A percentile compares a stretch with the other conserved stretches of the same genome.
phyloP scores from a whole-genome alignment of 768 basidiomycete genomes.

The Lactarius sanguifluus region DNA sequence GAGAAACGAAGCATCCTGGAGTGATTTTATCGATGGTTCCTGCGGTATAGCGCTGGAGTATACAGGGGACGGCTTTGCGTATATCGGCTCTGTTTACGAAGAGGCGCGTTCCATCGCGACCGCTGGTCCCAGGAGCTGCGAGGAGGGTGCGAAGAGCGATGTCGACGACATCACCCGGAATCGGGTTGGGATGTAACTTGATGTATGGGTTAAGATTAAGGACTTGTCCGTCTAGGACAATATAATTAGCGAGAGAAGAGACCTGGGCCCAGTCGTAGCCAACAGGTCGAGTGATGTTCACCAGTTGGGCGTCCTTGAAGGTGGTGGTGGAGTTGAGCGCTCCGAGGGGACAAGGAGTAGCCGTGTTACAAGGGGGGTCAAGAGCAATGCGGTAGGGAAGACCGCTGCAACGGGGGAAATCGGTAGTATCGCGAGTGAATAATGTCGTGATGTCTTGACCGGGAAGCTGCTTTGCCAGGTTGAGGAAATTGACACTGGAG shows the following conservation, averaged over 20 bases:
- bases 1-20: conserved; percentile 91
- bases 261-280: conserved; percentile 95
- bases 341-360: conserved; percentile 66
- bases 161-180: conserved; percentile 79
- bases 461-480: conserved; percentile 52
- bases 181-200: conserved; percentile 60
- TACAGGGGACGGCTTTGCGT: conserved; percentile 70
- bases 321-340: conserved; percentile 56
- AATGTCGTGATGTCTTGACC: conserved; percentile 90
- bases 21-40: conserved; percentile 97
- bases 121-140: conserved; percentile 48
- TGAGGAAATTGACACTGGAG: conserved; percentile 54
- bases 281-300: conserved; percentile 63
- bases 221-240: conserved; percentile 92
- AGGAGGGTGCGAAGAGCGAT: conserved; percentile 76
- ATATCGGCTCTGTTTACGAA: conserved; percentile 74
- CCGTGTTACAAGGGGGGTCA: conserved; percentile 66
- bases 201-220: conserved; percentile 92
- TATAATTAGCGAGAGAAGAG: conserved; percentile 61
- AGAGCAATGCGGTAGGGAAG: conserved; percentile 66
- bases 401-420: conserved; percentile 64
- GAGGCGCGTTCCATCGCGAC: conserved; percentile 88
- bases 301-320: conserved; percentile 58
- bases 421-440: conserved; percentile 69
- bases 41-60: conserved; percentile 82